These are phyloP conservation scores for Bacidia gigantensis DNA, from an alignment of 495 filamentous ascomycete genomes.

Conservation along the genomic window DNA sequence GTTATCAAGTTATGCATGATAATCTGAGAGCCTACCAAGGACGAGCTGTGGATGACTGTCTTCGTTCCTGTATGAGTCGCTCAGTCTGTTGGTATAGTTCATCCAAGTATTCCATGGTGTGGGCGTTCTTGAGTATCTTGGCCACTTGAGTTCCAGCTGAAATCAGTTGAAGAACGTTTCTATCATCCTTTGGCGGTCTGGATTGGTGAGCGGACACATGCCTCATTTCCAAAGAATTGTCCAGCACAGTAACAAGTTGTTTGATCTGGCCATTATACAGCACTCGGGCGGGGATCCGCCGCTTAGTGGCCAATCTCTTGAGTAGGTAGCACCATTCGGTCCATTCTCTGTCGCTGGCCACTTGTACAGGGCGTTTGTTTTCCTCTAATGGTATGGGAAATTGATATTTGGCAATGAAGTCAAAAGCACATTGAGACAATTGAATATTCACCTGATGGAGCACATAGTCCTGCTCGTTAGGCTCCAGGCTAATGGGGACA, in stretches of 20 bases:
- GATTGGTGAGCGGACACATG: constrained; percentile 73
- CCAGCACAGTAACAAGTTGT: constrained; percentile 68
- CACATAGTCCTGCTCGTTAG: constrained; percentile 72
- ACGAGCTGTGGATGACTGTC: constrained; percentile 26
- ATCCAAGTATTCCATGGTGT: constrained; percentile 69
- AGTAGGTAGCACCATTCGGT: constrained; percentile 85
- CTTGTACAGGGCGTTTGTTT: constrained; percentile 66
- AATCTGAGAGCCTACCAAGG: too few species aligned
- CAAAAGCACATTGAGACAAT: constrained; percentile 71
- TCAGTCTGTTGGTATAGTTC: constrained; percentile 58
- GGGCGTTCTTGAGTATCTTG: constrained; percentile 69
- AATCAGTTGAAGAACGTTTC: constrained; percentile 76
- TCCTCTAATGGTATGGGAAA: constrained; percentile 71
- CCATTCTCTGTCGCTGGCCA: constrained; percentile 74
- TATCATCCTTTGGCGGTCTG: constrained; percentile 74
- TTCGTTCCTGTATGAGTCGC: constrained; percentile 56
- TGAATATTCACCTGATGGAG: constrained; percentile 68
- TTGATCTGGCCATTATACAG: constrained; percentile 85
- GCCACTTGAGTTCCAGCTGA: constrained; percentile 77
- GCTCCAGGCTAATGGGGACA: constrained; percentile 68
- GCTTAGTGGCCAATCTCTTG: constrained; percentile 72
- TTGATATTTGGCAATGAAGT: constrained; percentile 80
- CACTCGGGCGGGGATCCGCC: constrained; percentile 67
- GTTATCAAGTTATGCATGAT: too few species aligned
- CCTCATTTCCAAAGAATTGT: constrained; percentile 75